Conservation (phyloP, 371 early-diverging fungal species). For the Gilbertella persicaria region DNA sequence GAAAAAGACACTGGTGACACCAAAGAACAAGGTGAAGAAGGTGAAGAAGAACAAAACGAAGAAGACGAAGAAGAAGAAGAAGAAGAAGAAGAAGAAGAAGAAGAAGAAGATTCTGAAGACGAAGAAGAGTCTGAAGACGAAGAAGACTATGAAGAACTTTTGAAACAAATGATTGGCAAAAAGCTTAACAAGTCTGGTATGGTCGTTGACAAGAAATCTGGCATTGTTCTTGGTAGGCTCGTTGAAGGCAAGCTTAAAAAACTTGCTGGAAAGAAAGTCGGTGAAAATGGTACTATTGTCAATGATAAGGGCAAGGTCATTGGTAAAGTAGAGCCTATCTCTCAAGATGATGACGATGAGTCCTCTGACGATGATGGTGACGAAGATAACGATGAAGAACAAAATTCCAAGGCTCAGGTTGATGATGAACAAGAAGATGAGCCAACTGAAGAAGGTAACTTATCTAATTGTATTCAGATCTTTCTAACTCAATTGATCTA, state of each 20-base stretch:
- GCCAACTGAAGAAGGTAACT: background rate
- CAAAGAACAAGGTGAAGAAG: constrained; percentile 1
- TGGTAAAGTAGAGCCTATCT: constrained; percentile 20
- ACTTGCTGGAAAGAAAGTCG: constrained; percentile 17
- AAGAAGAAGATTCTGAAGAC: constrained; percentile 1
- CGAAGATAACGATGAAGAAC: background rate
- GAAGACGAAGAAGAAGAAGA: background rate
- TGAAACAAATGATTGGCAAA: constrained; percentile 15
- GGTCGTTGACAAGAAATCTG: constrained; percentile 22
- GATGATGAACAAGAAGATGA: background rate
- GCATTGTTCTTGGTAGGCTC: constrained; percentile 17
- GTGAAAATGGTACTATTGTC: constrained; percentile 18
- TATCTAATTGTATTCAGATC: too few relatives aligned
- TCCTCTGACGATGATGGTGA: background rate
- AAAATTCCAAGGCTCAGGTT: background rate
- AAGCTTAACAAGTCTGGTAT: constrained; percentile 21
- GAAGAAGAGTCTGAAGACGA: constrained; percentile 11
- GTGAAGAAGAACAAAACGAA: background rate
- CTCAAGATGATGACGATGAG: constrained; percentile 4
- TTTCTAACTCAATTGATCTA: too few relatives aligned
- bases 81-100: constrained; percentile 11
- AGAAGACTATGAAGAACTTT: constrained; percentile 12
- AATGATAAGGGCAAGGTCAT: constrained; percentile 22
- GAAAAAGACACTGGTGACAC: background rate
- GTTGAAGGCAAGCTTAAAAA: constrained; percentile 20